These are phyloP conservation scores for Penicillium sp. DNA, from an alignment of 2,329 filamentous ascomycete species.

Conservation along the genomic window DNA sequence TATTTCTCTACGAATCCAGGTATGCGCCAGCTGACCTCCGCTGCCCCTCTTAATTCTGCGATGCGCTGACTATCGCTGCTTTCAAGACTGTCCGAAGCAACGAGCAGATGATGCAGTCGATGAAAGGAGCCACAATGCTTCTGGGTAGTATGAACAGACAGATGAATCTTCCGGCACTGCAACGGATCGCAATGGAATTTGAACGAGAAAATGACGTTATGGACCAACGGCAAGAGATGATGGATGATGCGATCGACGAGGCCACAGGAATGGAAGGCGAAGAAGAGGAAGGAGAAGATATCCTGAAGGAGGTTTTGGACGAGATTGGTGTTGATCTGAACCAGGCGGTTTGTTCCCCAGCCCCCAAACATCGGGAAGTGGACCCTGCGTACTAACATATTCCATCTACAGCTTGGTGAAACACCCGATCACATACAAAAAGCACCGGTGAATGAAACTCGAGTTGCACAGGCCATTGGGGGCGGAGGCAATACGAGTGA, in stretches of 20 bases:
- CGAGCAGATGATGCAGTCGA: conserved; percentile 99
- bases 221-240: conserved; percentile 99
- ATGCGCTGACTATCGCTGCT: conserved; percentile 10
- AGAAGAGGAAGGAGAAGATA: conserved; percentile 94
- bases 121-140: conserved; percentile 94
- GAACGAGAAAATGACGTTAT: conserved; percentile 99
- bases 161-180: conserved; percentile 94
- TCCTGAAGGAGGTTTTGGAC: conserved; percentile 93
- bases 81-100: conserved; percentile 89
- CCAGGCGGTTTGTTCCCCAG: conserved; percentile 66
- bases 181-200: conserved; percentile 98
- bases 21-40: conserved; percentile 39
- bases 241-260: conserved; percentile 98
- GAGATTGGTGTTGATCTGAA: conserved; percentile 94
- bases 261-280: conserved; percentile 79
- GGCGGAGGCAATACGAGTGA: conserved; percentile 59
- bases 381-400: conserved; percentile 20
- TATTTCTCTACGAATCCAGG: conserved; percentile 91
- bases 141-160: conserved; percentile 95
- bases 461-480: conserved; percentile 78
- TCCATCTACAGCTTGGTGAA: conserved; percentile 70
- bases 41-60: neutral
- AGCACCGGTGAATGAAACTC: conserved; percentile 67
- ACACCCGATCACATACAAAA: conserved; percentile 82
- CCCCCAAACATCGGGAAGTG: neutral